phyloP scores from a whole-genome alignment of 2,329 filamentous ascomycete species.

The Hymenoscyphus salicellus region DNA sequence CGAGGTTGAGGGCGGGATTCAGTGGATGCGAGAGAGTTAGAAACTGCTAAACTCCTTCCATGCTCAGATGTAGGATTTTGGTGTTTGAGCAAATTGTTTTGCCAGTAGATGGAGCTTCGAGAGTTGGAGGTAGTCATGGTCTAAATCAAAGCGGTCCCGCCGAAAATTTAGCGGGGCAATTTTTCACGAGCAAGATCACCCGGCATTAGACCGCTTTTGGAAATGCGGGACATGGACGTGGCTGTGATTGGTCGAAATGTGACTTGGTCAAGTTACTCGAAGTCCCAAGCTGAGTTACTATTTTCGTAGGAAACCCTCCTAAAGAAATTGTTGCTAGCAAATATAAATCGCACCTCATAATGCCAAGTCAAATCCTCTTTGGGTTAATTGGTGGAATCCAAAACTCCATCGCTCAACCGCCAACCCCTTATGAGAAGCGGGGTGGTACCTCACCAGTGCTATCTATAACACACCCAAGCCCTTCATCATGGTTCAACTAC shows the following conservation, averaged over 20 bases:
- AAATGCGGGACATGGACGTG: not conserved
- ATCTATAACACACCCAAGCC: not conserved
- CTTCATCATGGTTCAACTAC: not conserved
- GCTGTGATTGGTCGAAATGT: not conserved
- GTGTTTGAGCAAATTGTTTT: slow-evolving; percentile 3
- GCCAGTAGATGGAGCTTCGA: not conserved
- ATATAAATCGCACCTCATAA: not conserved
- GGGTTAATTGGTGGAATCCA: not conserved
- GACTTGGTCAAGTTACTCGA: too few species aligned
- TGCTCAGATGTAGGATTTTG: not conserved
- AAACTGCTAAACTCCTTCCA: not conserved
- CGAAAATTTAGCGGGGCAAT: slow-evolving; percentile 21
- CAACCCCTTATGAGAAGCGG: not conserved
- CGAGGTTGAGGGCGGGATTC: not conserved
- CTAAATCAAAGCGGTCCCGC: not conserved
- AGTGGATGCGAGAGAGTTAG: not conserved
- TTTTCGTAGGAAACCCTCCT: too few species aligned
- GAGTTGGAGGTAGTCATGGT: not conserved
- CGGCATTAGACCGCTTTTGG: not conserved
- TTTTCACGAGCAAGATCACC: slow-evolving; percentile 3
- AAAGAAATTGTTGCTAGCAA: too few species aligned
- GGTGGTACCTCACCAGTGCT: not conserved
- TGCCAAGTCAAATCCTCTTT: not conserved
- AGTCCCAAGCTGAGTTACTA: too few species aligned
- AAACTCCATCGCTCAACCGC: not conserved